Evolutionary conservation across 2,329 filamentous ascomycete species (phyloP), one percentile per base, ranked within the genome.

Genomic region (Colletotrichum godetiae): DNA sequence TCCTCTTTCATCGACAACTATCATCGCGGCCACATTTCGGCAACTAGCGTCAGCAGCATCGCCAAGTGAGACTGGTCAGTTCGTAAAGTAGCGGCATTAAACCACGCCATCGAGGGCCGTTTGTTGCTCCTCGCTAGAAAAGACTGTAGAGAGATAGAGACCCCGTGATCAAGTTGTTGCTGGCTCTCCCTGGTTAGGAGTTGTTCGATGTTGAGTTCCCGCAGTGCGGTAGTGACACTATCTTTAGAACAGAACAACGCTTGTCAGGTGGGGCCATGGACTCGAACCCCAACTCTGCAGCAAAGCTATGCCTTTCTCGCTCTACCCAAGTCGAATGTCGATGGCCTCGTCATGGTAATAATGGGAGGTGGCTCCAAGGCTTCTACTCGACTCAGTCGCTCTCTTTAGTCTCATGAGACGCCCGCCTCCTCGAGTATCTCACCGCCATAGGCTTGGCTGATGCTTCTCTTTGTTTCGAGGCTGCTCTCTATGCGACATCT

Each of bases 191-290:
- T 56, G 59, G 27, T 37, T 59, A 59, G 59, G 59, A 60, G 65
- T 37, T 53, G 53, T 72, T 27, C n/a, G 24, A 46, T 63, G 22
- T 35, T 35, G 46, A 37, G n/a, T 42, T 29, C 31, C 59, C 49
- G 33, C 33, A 31, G 58, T 59, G 37, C 37, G 24, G 58, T 52
- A 58, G 66, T 55, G 22, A 53, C 35, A 19, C 70, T 72, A 69
- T 37, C 59, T 69, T 72, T 72, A 72, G 66, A 63, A 69, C 15
- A 63, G 12, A 57, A 58, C 31, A 42, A 33, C 27, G n/a, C 42
- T 53, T 61, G 68, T 52, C 49, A 37, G 65, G 58, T 37, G n/a
- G 55, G 55, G 22, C 55, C 53, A 56, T 37, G 37, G 31, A 15
- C 35, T 49, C 29, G 56, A 62, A 62, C 13, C 15, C 53, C 27